Evolutionary conservation across 2,329 filamentous ascomycete species (phyloP).

Genomic region (Thelonectria blattea): DNA sequence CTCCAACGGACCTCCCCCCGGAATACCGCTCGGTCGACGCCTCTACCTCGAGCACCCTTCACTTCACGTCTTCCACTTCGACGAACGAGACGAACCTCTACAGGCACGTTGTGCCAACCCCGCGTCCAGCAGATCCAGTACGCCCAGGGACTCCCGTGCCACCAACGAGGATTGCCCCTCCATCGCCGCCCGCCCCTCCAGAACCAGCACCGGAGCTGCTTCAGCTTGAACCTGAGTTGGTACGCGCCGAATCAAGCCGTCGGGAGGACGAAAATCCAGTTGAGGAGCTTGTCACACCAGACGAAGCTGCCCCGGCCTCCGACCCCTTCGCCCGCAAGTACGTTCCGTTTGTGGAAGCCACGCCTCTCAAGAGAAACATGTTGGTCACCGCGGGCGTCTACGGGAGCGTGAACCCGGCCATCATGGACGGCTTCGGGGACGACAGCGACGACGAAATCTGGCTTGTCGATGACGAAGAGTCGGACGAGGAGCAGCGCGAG

Average conservation of each 20-base stretch:
- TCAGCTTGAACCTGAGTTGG: not conserved
- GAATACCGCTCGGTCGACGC: constrained; percentile 8
- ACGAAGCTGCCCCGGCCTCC: constrained; percentile 2
- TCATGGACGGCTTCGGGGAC: constrained; percentile 40
- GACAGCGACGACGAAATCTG: constrained; percentile 42
- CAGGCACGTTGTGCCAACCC: not conserved
- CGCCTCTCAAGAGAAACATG: constrained; percentile 39
- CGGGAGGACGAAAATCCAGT: not conserved
- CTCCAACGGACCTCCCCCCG: constrained; percentile 22
- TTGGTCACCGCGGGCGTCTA: constrained; percentile 37
- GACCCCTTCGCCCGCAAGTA: constrained; percentile 27
- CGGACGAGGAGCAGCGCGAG: constrained; percentile 22
- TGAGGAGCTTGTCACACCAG: constrained; percentile 1
- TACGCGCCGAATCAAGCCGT: not conserved
- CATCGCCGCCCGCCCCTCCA: constrained; percentile 9
- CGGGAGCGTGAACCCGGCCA: constrained; percentile 39
- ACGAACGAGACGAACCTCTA: not conserved
- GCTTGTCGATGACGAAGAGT: constrained; percentile 40
- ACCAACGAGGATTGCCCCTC: not conserved
- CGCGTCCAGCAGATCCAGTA: not conserved
- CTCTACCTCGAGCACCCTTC: not conserved
- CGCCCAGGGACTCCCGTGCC: not conserved
- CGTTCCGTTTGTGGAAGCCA: constrained; percentile 33
- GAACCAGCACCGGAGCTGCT: not conserved
- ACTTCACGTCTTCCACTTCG: constrained; percentile 9